A percentile compares a stretch with the other conserved stretches of the same genome.
Evolutionary conservation across 257 asterid genomes (phyloP).

Genomic region (Paulownia fortunei): DNA sequence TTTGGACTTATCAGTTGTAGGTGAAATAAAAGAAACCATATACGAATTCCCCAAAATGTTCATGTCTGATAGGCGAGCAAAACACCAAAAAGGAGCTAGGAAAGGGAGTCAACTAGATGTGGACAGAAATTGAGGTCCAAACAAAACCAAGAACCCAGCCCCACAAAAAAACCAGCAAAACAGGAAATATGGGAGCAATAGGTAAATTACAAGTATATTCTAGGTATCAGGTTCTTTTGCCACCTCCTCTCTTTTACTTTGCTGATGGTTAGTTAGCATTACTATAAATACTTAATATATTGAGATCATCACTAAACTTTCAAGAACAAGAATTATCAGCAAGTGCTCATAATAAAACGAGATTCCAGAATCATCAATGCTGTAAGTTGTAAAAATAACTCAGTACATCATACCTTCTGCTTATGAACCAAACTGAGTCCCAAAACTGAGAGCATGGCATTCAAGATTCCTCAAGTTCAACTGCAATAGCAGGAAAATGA

Average conservation of each 20-base stretch:
- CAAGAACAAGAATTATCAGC: background rate
- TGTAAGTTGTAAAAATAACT: background rate
- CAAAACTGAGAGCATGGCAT: slow-evolving; percentile 82
- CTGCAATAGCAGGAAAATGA: slow-evolving; percentile 50
- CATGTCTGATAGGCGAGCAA: no score
- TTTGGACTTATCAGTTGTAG: background rate
- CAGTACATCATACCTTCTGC: slow-evolving; percentile 25
- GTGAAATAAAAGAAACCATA: background rate
- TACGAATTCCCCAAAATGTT: no score
- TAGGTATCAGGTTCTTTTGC: no score
- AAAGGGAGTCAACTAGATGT: no score
- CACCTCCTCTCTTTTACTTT: no score
- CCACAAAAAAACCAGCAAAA: background rate
- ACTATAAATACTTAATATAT: background rate
- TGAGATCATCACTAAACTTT: background rate
- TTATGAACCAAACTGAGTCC: slow-evolving; percentile 57
- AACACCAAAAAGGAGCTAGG: no score
- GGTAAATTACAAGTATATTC: no score
- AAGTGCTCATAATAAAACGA: background rate
- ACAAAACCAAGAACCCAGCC: no score
- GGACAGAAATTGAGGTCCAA: no score
- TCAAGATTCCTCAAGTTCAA: slow-evolving; percentile 91
- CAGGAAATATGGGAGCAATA: background rate
- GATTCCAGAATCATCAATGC: background rate
- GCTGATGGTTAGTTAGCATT: background rate